Percentiles rank a stretch among this genome's conserved stretches.
Evolutionary conservation across 352 stramenopile genomes (phyloP).

Genomic region (Phytophthora nicotianae): DNA sequence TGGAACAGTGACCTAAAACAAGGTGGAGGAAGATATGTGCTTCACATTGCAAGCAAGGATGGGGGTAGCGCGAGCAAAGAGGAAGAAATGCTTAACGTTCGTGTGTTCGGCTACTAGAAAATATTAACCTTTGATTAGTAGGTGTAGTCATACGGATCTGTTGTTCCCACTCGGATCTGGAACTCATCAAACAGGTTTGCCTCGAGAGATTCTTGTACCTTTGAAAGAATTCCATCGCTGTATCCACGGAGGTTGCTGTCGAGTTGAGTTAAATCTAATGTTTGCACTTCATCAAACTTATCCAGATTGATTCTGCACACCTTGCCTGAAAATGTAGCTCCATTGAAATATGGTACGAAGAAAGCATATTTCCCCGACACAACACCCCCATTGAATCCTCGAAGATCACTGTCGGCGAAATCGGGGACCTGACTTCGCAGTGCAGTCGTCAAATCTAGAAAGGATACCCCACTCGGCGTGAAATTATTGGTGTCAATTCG

Average conservation of each 20-base stretch:
- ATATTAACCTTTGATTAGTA: conserved; percentile 43
- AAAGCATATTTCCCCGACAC: conserved; percentile 84
- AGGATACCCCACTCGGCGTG: conserved; percentile 42
- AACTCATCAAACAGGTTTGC: conserved; percentile 70
- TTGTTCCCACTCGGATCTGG: conserved; percentile 65
- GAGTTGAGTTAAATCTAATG: conserved; percentile 63
- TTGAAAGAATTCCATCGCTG: conserved; percentile 55
- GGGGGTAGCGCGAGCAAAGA: conserved; percentile 2
- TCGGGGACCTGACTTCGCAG: conserved; percentile 73
- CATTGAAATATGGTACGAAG: conserved; percentile 82
- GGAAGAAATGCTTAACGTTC: conserved; percentile 30
- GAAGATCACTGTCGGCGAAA: conserved; percentile 57
- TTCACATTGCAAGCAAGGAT: conserved; percentile 37
- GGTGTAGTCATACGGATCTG: conserved; percentile 66
- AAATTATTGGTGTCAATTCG: conserved; percentile 80
- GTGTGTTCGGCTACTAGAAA: conserved; percentile 52
- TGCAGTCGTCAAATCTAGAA: conserved; percentile 60
- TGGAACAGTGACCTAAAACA: conserved; percentile 91
- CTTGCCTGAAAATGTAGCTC: conserved; percentile 66
- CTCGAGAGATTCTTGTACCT: conserved; percentile 46
- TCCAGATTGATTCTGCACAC: conserved; percentile 81
- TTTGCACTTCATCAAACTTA: conserved; percentile 81
- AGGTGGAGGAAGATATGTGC: conserved; percentile 74
- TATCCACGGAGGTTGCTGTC: conserved; percentile 57
- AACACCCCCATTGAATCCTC: conserved; percentile 70